Conservation (phyloP, 2,329 filamentous ascomycete genomes). For the Fragosphaeria purpurea region DNA sequence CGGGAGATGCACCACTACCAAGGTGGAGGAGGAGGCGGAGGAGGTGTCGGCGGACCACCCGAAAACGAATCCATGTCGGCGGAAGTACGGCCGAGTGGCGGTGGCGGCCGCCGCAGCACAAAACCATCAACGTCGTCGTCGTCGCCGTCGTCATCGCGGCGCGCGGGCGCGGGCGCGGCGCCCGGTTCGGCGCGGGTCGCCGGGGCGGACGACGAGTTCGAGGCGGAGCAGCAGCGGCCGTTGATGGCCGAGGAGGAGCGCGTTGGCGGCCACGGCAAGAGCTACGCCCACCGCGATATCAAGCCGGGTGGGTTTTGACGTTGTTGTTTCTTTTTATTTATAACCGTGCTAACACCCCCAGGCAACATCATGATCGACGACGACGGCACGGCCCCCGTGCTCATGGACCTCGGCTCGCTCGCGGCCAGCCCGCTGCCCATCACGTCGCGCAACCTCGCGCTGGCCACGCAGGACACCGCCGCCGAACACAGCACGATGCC, state of each 20-base stretch:
- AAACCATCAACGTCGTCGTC: slow-evolving; percentile 16
- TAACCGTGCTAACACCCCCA: slow-evolving; percentile 16
- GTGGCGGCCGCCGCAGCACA: slow-evolving; percentile 26
- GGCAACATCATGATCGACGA: slow-evolving; percentile 98
- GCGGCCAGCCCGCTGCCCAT: slow-evolving; percentile 80
- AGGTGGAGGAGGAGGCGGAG: slow-evolving; percentile 26
- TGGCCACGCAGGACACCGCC: slow-evolving; percentile 87
- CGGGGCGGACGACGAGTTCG: slow-evolving; percentile 56
- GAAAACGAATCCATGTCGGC: slow-evolving; percentile 42
- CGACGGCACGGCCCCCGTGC: slow-evolving; percentile 74
- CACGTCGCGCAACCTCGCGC: slow-evolving; percentile 78
- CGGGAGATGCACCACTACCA: slow-evolving; percentile 86
- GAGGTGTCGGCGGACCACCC: not conserved
- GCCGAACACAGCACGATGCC: slow-evolving; percentile 98
- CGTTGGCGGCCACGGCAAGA: slow-evolving; percentile 61
- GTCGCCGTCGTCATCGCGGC: slow-evolving; percentile 19
- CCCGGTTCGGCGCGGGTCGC: slow-evolving; percentile 17
- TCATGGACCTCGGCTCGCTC: slow-evolving; percentile 95
- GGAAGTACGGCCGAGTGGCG: slow-evolving; percentile 22
- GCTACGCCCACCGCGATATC: slow-evolving; percentile 92
- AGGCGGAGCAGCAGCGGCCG: slow-evolving; percentile 62
- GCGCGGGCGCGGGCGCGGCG: slow-evolving; percentile 20
- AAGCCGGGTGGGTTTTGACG: slow-evolving; percentile 65
- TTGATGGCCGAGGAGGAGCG: slow-evolving; percentile 71
- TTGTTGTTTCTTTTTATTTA: not conserved